phyloP scores from a whole-genome alignment of 495 filamentous ascomycete species.

The Aspergillus sclerotioniger region DNA sequence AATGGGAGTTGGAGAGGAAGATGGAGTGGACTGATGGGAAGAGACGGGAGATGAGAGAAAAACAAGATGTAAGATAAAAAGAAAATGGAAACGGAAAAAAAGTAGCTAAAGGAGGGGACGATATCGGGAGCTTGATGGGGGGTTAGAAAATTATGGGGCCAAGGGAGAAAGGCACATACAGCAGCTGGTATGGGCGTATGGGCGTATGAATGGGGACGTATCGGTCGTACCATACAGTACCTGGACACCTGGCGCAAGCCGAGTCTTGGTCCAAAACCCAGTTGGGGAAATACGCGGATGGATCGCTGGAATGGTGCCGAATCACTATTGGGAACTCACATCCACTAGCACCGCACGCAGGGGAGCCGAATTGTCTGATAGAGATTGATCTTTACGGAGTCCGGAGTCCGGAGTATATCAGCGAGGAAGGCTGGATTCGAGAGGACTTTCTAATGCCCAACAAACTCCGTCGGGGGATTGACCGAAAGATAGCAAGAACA shows the following conservation, averaged over 20 bases:
- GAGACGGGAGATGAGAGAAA: constrained; percentile 18
- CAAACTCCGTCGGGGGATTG: background rate
- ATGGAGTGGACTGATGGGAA: constrained; percentile 22
- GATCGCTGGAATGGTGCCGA: background rate
- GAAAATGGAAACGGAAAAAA: constrained; percentile 3
- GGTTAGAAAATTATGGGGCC: constrained; percentile 10
- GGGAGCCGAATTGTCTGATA: background rate
- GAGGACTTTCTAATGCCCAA: background rate
- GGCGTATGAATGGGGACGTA: constrained; percentile 4
- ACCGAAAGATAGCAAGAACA: background rate
- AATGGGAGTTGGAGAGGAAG: constrained; percentile 16
- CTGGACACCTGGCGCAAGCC: background rate
- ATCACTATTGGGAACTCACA: background rate
- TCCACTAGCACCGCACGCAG: background rate
- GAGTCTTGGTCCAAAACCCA: background rate
- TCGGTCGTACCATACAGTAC: background rate
- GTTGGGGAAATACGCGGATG: background rate
- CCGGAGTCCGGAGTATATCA: constrained; percentile 16
- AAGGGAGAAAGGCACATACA: background rate
- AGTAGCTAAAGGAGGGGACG: constrained; percentile 11
- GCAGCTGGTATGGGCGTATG: background rate
- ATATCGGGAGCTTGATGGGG: constrained; percentile 24
- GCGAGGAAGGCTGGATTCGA: background rate
- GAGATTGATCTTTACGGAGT: constrained; percentile 2
- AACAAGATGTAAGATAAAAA: constrained; percentile 10